Base-by-base conservation (phyloP, 140 eudicot species). In the Ambrosia hybrid region DNA sequence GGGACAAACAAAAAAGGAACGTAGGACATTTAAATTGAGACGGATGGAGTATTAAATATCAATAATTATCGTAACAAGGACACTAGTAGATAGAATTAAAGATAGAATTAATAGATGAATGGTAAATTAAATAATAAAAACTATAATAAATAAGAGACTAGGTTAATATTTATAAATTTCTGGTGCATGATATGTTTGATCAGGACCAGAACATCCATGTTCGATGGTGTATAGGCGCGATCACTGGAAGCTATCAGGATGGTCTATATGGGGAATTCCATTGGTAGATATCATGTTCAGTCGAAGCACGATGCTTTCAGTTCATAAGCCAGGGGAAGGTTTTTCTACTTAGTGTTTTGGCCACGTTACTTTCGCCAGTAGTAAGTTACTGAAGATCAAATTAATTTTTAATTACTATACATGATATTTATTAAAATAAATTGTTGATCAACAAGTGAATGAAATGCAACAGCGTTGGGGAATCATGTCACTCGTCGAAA, bases 191-290 rank as follows among this genome's bases (percentile, higher is more conserved):
- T 67, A 15, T 3, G 34, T 63, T 73, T 17, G 30, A 21, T 21
- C 77, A 87, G 94, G 94, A 8, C 57, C 57, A 3, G 73, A 87
- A 37, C 43, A 80, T 64, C 94, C 94, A 4, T 84, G 89, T 36
- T 84, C 88, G 5, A 60, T 84, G 49, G 36, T 84, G 17, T 76
- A 79, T 60, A 74, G 86, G 67, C 81, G 68, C 3, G 78, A 70
- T 37, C 94, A 84, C 10, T 87, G 90, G 94, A 78, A 72, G 11
- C 26, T 84, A 12, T 79, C 85, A 0, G 81, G 77, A 55, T 78
- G 70, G 68, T 55, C 69, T 9, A 80, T 85, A 5, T 79, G 83
- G 83, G 87, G 84, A 62, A 14, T 82, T 3, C 84, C 85, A 8
- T 4, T 84, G 9, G 57, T 21, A 11, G 16, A 67, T 11, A 45